Evolutionary conservation across 2,329 filamentous ascomycete genomes (phyloP).

Genomic region (Apiospora sp.): DNA sequence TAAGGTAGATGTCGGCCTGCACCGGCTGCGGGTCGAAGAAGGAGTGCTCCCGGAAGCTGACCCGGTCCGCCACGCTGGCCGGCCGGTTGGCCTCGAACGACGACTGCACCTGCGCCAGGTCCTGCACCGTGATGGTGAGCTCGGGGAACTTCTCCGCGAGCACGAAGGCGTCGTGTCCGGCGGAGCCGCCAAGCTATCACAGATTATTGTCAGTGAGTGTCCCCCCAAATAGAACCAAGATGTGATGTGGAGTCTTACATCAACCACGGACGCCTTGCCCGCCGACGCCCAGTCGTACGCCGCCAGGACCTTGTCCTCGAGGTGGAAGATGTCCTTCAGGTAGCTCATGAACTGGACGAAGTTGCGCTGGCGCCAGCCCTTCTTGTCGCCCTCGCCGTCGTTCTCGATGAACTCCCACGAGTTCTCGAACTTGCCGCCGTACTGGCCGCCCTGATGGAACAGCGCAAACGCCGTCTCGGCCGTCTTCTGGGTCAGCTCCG

Average conservation of each 20-base stretch:
- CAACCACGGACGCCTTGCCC: conserved; percentile 48
- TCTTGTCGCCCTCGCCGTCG: conserved; percentile 47
- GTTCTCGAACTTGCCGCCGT: conserved; percentile 40
- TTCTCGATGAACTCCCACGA: conserved; percentile 52
- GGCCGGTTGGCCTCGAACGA: conserved; percentile 47
- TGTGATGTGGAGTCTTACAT: conserved; percentile 42
- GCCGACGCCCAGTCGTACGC: conserved; percentile 47
- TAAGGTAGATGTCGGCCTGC: conserved; percentile 57
- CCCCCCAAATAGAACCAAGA: background rate
- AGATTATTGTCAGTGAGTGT: background rate
- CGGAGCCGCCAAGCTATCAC: conserved; percentile 51
- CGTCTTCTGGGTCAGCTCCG: conserved; percentile 44
- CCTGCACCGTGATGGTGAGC: conserved; percentile 53
- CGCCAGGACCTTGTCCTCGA: conserved; percentile 44
- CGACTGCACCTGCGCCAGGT: conserved; percentile 48
- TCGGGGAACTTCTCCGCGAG: conserved; percentile 51
- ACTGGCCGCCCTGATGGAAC: conserved; percentile 43
- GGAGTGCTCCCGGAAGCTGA: conserved; percentile 48
- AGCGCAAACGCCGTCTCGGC: conserved; percentile 47
- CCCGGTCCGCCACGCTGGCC: conserved; percentile 41
- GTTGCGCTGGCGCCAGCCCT: conserved; percentile 48
- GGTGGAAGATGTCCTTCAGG: conserved; percentile 48
- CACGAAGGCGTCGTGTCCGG: conserved; percentile 50
- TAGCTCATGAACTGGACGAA: conserved; percentile 52
- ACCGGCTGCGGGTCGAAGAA: conserved; percentile 50